Percentiles rank a stretch among this genome's conserved stretches.
phyloP scores from a whole-genome alignment of 208 protist species.

The Trypanosoma vivax region DNA sequence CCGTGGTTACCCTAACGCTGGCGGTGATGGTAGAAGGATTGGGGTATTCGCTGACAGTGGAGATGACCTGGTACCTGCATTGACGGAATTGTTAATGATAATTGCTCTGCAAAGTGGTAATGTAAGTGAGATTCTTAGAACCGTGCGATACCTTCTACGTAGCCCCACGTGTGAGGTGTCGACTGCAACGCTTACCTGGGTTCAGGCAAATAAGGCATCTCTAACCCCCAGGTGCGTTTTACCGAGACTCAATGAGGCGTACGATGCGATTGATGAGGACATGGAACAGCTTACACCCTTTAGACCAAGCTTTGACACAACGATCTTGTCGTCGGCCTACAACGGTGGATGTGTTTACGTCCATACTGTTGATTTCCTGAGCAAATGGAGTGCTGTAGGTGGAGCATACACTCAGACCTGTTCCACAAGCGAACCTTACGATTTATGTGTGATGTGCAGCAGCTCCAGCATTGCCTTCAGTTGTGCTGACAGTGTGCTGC shows the following conservation, averaged over 20 bases:
- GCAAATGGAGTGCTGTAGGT: conserved; percentile 41
- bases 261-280: conserved; percentile 48
- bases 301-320: conserved; percentile 20
- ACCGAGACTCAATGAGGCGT: conserved; percentile 42
- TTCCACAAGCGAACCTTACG: conserved; percentile 43
- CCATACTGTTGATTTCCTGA: conserved; percentile 55
- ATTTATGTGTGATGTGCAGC: conserved; percentile 37
- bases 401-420: conserved; percentile 29
- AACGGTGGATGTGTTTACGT: conserved; percentile 41
- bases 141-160: conserved; percentile 56
- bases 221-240: conserved; percentile 40
- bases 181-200: conserved; percentile 33
- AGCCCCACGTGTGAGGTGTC: conserved; percentile 27
- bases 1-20: neutral
- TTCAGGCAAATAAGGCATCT: conserved; percentile 27
- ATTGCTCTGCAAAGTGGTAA: conserved; percentile 66
- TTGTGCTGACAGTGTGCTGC: conserved; percentile 31
- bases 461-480: conserved; percentile 64
- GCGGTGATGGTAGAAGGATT: neutral
- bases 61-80: conserved; percentile 13
- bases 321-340: conserved; percentile 62
- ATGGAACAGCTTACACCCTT: conserved; percentile 41
- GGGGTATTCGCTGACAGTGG: neutral
- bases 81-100: conserved; percentile 64
- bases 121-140: conserved; percentile 64